These are phyloP conservation scores for Caloboletus firmus DNA, from an alignment of 1,284 basidiomycete species.

Conservation along the genomic window DNA sequence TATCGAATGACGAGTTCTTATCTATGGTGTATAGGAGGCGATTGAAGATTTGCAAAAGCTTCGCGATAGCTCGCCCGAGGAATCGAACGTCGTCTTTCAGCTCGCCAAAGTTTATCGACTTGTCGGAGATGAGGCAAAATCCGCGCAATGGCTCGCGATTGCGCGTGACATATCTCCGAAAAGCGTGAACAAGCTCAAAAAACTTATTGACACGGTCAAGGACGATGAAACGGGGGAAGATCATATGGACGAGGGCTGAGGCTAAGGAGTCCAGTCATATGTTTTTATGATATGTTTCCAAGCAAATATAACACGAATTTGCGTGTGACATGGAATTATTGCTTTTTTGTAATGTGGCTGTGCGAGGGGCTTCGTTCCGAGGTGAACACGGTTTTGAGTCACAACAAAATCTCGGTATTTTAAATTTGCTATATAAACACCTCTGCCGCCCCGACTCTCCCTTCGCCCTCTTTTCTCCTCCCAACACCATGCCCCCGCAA, in stretches of 20 bases:
- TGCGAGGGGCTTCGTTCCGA: constrained; percentile 34
- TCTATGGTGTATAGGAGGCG: constrained; percentile 58
- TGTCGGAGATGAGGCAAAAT: constrained; percentile 73
- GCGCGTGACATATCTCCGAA: constrained; percentile 86
- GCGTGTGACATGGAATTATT: constrained; percentile 26
- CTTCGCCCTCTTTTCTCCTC: constrained; percentile 22
- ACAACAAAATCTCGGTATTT: constrained; percentile 33
- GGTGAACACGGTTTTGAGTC: constrained; percentile 31
- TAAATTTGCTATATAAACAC: constrained; percentile 36
- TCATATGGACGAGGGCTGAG: constrained; percentile 73
- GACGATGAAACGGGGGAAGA: constrained; percentile 62
- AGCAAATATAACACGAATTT: constrained; percentile 2
- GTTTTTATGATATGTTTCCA: constrained; percentile 9
- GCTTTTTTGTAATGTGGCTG: constrained; percentile 32
- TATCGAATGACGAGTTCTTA: constrained; percentile 27
- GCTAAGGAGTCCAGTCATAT: background rate
- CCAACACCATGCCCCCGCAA: constrained; percentile 46
- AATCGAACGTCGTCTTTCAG: constrained; percentile 93
- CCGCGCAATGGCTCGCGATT: constrained; percentile 79
- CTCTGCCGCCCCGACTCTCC: background rate
- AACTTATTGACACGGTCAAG: constrained; percentile 67
- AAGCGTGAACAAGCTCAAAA: constrained; percentile 74
- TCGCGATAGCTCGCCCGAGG: constrained; percentile 80
- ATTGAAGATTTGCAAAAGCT: constrained; percentile 78
- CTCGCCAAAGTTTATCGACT: constrained; percentile 89